Conservation (phyloP, 768 basidiomycete species). For the Serendipita sp. region DNA sequence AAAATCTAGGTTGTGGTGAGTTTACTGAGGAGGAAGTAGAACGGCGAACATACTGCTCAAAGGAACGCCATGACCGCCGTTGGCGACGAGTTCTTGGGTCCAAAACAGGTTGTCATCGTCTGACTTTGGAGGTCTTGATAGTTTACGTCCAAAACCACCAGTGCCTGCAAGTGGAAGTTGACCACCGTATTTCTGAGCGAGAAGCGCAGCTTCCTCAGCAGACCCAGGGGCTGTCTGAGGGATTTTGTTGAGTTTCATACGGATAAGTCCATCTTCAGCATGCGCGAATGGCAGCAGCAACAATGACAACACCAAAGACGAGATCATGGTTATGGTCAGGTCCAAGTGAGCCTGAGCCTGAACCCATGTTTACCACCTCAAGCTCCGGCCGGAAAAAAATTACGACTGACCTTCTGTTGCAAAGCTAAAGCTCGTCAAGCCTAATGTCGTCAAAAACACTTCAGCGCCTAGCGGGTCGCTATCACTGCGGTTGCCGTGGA, state of each 20-base stretch:
- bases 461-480: no score
- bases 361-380: background rate
- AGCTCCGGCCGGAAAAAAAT: no score
- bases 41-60: slow-evolving; percentile 52
- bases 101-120: slow-evolving; percentile 44
- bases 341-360: no score
- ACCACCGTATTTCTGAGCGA: slow-evolving; percentile 86
- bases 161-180: slow-evolving; percentile 54
- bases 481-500: no score
- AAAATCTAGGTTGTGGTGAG: slow-evolving; percentile 45
- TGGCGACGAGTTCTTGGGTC: slow-evolving; percentile 47
- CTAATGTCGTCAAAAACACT: no score
- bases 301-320: slow-evolving; percentile 7
- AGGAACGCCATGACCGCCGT: slow-evolving; percentile 75
- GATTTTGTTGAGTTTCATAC: slow-evolving; percentile 80
- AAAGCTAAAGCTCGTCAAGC: no score
- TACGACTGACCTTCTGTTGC: no score
- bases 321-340: background rate
- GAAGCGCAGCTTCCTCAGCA: slow-evolving; percentile 59
- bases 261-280: slow-evolving; percentile 48
- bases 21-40: slow-evolving; percentile 6
- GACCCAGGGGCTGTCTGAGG: slow-evolving; percentile 34
- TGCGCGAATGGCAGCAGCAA: slow-evolving; percentile 23
- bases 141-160: slow-evolving; percentile 52
- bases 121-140: slow-evolving; percentile 27